Percentiles rank a stretch among this genome's conserved stretches.
Evolutionary conservation across 805 yeast genomes (phyloP).

Genomic region (Tetrapisispora fleetii): DNA sequence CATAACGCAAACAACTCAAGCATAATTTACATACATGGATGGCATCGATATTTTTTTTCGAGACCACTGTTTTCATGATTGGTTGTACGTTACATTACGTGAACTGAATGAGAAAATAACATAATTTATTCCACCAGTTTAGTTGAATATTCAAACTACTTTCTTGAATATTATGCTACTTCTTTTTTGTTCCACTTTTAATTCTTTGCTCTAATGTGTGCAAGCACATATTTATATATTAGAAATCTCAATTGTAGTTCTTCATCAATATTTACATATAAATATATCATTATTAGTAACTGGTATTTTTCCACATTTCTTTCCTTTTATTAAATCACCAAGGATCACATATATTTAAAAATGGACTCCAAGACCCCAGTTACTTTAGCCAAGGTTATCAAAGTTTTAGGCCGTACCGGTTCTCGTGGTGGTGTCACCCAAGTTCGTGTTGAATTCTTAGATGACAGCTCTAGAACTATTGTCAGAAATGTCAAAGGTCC

Average conservation of each 20-base stretch:
- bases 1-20: neutral
- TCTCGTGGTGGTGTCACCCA: conserved; percentile 99
- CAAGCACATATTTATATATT: neutral
- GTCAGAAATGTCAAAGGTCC: conserved; percentile 98
- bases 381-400: conserved; percentile 98
- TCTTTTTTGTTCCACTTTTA: neutral
- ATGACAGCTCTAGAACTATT: conserved; percentile 88
- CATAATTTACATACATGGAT: neutral
- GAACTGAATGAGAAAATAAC: no score
- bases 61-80: no score
- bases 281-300: neutral
- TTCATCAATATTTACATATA: neutral
- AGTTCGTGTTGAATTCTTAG: conserved; percentile 95
- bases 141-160: neutral
- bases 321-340: neutral
- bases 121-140: no score
- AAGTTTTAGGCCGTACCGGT: conserved; percentile 99
- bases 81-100: no score
- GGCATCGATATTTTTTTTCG: no score
- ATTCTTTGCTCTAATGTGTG: neutral
- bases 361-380: conserved; percentile 66
- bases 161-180: neutral
- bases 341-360: conserved; percentile 3
- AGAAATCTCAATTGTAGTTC: neutral
- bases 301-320: neutral